Base-by-base conservation (phyloP, 2,329 filamentous ascomycete genomes). In the Fusarium mundagurra region DNA sequence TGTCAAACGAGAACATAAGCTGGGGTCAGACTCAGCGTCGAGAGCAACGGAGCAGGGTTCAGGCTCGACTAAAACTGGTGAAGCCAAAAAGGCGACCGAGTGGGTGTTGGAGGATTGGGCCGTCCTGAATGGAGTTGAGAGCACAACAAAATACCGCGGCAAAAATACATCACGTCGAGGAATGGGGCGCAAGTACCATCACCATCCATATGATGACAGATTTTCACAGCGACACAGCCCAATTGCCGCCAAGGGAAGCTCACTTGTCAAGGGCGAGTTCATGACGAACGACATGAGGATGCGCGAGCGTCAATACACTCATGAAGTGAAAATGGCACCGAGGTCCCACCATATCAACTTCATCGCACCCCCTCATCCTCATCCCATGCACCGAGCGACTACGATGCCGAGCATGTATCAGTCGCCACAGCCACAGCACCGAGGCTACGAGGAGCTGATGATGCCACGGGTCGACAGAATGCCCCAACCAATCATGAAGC, bases 141-240 rank as follows among this genome's bases (percentile, higher is more conserved):
- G 94, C 67, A 98, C 96, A 2, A 98, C 96, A 3, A 86, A 92
- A 73, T 95, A 93, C 81, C 90, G 93, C 73, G 92, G 91, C 75
- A 69, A 69, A 51, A 84, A 83, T 67, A 77, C 84, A 31, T 53
- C 76, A 20, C 78, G 80, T 22, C 79, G 77, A 60, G 43, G 36
- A 24, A 65, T 60, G 53, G 65, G 70, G 31, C 64, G 48, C 44
- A 76, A 70, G 66, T 39, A 63, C 43, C 64, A 64, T 53, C 67
- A 69, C 47, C 60, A 67, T 43, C 65, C 69, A 51, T 73, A 70
- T 29, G 62, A 72, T 48, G 67, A 72, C 53, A 73, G 64, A 24
- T 60, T 64, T 51, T 61, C 75, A 27, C 77, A 75, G 54, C 68
- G 67, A 24, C 69, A 72, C 60, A 78, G 73, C 71, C 75, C 76